A percentile compares a stretch with the other conserved stretches of the same genome.
Evolutionary conservation across 2,329 filamentous ascomycete genomes (phyloP).

Genomic region (Graphiopsis chlorocephala): DNA sequence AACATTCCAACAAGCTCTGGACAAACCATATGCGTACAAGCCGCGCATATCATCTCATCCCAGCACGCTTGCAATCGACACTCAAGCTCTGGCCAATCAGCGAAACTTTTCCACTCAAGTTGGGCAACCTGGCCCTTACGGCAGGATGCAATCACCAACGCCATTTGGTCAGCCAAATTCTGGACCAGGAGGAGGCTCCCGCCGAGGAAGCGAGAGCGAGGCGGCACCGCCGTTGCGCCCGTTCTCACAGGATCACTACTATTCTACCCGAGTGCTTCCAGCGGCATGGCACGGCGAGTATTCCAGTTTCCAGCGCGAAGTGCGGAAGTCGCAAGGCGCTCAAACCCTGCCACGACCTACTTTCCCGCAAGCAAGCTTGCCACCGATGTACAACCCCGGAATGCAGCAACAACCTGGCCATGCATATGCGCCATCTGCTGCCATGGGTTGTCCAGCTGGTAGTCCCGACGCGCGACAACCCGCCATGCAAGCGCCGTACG

Average conservation of each 20-base stretch:
- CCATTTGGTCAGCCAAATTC: neutral
- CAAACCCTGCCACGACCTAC: conserved; percentile 29
- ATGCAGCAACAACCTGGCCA: conserved; percentile 18
- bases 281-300: conserved; percentile 37
- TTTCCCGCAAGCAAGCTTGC: conserved; percentile 22
- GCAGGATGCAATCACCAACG: neutral
- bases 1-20: conserved; percentile 16
- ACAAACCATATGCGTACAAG: conserved; percentile 40
- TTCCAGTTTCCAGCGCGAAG: conserved; percentile 31
- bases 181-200: neutral
- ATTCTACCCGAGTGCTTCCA: conserved; percentile 35
- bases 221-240: conserved; percentile 29
- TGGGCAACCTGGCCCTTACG: neutral
- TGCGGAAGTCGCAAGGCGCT: conserved; percentile 31
- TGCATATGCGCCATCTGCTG: neutral
- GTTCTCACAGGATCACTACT: conserved; percentile 37
- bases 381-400: conserved; percentile 28
- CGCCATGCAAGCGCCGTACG: neutral
- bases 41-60: conserved; percentile 33
- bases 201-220: conserved; percentile 6
- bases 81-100: conserved; percentile 31
- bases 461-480: conserved; percentile 3
- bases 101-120: conserved; percentile 29
- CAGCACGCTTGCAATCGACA: conserved; percentile 30
- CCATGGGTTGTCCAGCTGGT: neutral